Evolutionary conservation across 2,329 filamentous ascomycete genomes (phyloP), one percentile per base, ranked within the genome.

Genomic region (Arthrobotrys pseudoclavata): DNA sequence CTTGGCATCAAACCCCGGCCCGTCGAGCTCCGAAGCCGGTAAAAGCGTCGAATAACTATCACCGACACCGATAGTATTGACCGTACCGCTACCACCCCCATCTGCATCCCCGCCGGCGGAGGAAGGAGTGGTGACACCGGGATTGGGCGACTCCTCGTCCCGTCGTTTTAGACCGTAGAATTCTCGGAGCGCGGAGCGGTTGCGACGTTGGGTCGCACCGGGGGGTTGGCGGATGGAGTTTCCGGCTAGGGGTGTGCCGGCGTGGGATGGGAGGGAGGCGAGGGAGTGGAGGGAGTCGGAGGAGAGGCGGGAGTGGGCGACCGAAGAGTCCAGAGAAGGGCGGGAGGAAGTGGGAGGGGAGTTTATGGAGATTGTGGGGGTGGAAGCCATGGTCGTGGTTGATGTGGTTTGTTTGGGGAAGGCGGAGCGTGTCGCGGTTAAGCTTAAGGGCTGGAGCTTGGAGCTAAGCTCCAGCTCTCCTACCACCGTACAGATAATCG

Each of bases 161-260:
- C 85, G 86, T 34, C 61, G 83, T 80, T 90, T 91, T 61, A 98
- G 88, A 83, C 96, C 96, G 85, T 98, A 98, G 86, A 97, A 98
- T 83, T 97, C 94, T 81, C 96, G 91, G 20, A 98, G 88, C 5
- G 95, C 95, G 69, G 91, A 89, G 80, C 95, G 92, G 85, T 97
- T 97, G 79, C 91, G 85, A 69, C 87, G 86, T 79, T 85, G 87
- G 71, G 83, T 18, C 1, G 60, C 67, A 12, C 22, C 53, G 37
- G 20, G 15, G 57, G 20, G 53, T 29, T 60, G 40, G 18, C 68
- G 75, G 68, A 68, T 62, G 13, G 86, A 0, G 94, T 93, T 71
- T n/a, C 66, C 63, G 53, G 55, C 63, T 24, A 57, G 15, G 0
- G 75, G 75, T 18, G 75, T 71, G 50, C 61, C 20, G 10, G 61